These are phyloP conservation scores for Suillus lakei DNA, from an alignment of 768 basidiomycete species.

Conservation along the genomic window DNA sequence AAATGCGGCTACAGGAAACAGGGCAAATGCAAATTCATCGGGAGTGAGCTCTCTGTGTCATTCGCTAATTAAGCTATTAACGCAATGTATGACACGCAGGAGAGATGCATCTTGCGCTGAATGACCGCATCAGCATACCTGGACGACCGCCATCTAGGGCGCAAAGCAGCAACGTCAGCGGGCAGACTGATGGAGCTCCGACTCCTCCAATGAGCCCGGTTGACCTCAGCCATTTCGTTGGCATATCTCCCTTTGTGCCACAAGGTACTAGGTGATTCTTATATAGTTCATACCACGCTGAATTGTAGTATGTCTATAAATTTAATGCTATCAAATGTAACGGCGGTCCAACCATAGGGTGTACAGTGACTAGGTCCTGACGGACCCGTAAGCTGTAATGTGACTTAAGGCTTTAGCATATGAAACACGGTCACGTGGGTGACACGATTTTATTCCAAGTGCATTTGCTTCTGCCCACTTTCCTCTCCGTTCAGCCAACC, in stretches of 20 bases:
- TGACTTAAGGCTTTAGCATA: too few relatives aligned
- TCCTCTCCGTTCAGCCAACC: background rate
- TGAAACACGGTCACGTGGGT: constrained; percentile 3
- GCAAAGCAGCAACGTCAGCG: constrained; percentile 9
- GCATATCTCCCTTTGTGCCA: constrained; percentile 1
- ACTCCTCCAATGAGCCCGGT: constrained; percentile 10
- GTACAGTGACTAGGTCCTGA: too few relatives aligned
- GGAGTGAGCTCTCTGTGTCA: constrained; percentile 26
- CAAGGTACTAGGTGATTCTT: background rate
- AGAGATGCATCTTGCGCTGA: constrained; percentile 5
- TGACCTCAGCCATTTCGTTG: background rate
- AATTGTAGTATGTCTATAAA: constrained; percentile 7
- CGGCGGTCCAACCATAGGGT: too few relatives aligned
- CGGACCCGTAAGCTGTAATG: too few relatives aligned
- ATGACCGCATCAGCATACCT: background rate
- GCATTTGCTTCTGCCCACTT: background rate
- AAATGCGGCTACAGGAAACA: constrained; percentile 38
- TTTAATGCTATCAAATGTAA: background rate
- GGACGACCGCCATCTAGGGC: constrained; percentile 9
- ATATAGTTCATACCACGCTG: background rate
- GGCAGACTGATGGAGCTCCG: constrained; percentile 6
- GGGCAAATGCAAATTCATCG: constrained; percentile 39
- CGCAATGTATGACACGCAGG: background rate
- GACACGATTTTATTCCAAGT: background rate
- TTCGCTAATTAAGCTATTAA: background rate